Percentiles rank a stretch among this genome's conserved stretches.
Evolutionary conservation across 176 grass and related monocot genomes (phyloP).

Genomic region (Luzula sylvatica): DNA sequence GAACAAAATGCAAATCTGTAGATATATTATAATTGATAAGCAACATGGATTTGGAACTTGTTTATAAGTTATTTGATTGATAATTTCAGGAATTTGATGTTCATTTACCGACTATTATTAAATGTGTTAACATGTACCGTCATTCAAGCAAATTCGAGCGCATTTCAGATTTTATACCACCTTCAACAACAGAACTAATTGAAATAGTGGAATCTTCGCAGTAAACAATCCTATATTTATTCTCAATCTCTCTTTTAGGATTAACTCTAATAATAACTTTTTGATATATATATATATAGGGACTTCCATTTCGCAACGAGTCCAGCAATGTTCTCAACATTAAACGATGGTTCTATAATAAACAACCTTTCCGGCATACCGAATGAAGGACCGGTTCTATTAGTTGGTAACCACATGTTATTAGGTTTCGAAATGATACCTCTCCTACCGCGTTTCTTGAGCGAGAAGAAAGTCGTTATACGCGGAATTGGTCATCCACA

Average conservation of each 20-base stretch:
- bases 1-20: not conserved
- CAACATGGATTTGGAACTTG: not conserved
- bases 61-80: not conserved
- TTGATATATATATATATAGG: conserved; percentile 14
- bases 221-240: conserved; percentile 20
- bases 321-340: conserved; percentile 58
- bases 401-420: conserved; percentile 74
- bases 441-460: conserved; percentile 37
- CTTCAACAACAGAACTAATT: conserved; percentile 33
- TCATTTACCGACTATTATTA: conserved; percentile 56
- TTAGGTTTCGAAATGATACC: conserved; percentile 55
- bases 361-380: conserved; percentile 39
- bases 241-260: not conserved
- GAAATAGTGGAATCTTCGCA: conserved; percentile 36
- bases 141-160: conserved; percentile 31
- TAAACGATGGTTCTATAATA: conserved; percentile 34
- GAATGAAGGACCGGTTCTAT: conserved; percentile 41
- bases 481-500: conserved; percentile 45
- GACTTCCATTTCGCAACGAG: conserved; percentile 28
- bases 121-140: conserved; percentile 40
- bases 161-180: conserved; percentile 51
- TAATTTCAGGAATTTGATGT: conserved; percentile 48
- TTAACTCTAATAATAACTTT: not conserved
- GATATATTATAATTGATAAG: not conserved
- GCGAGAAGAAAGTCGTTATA: conserved; percentile 27